phyloP scores from a whole-genome alignment of 495 filamentous ascomycete genomes.

The Aspergillus baeticus region DNA sequence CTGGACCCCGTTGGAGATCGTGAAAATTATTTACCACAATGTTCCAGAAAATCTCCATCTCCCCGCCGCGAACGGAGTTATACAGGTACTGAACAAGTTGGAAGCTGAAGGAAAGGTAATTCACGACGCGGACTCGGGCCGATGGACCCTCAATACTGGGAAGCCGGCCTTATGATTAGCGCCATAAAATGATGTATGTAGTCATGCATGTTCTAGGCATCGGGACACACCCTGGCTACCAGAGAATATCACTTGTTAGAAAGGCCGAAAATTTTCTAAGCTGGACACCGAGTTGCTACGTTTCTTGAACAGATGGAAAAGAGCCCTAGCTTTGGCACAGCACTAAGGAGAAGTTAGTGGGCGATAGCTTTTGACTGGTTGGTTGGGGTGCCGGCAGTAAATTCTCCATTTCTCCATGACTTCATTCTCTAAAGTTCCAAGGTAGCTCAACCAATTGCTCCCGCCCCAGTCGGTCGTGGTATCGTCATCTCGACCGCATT shows the following conservation, averaged over 20 bases:
- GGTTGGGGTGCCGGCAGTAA: slow-evolving; percentile 1
- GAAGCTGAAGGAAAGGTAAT: slow-evolving; percentile 62
- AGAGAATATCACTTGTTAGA: background rate
- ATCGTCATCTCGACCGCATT: slow-evolving; percentile 18
- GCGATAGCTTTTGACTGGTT: slow-evolving; percentile 10
- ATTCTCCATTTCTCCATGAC: slow-evolving; percentile 21
- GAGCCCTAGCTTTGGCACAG: background rate
- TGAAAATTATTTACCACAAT: slow-evolving; percentile 79
- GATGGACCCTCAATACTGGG: slow-evolving; percentile 49
- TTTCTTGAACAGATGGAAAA: background rate
- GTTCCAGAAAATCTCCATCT: slow-evolving; percentile 71
- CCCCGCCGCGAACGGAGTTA: slow-evolving; percentile 67
- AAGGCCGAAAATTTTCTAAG: background rate
- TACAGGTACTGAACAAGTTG: slow-evolving; percentile 70
- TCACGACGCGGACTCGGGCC: slow-evolving; percentile 43
- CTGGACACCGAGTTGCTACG: background rate
- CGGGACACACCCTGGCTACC: background rate
- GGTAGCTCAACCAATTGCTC: slow-evolving; percentile 13
- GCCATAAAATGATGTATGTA: background rate
- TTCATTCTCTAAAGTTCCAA: slow-evolving; percentile 29
- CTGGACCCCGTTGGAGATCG: slow-evolving; percentile 77
- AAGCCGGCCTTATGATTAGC: slow-evolving; percentile 29
- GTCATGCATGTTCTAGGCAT: background rate
- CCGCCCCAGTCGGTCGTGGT: slow-evolving; percentile 3
- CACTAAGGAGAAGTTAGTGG: background rate